Percentiles rank a stretch among this genome's conserved stretches.
These are phyloP conservation scores for Penicillium bialowiezense DNA, from an alignment of 495 filamentous ascomycete genomes.

Conservation along the genomic window DNA sequence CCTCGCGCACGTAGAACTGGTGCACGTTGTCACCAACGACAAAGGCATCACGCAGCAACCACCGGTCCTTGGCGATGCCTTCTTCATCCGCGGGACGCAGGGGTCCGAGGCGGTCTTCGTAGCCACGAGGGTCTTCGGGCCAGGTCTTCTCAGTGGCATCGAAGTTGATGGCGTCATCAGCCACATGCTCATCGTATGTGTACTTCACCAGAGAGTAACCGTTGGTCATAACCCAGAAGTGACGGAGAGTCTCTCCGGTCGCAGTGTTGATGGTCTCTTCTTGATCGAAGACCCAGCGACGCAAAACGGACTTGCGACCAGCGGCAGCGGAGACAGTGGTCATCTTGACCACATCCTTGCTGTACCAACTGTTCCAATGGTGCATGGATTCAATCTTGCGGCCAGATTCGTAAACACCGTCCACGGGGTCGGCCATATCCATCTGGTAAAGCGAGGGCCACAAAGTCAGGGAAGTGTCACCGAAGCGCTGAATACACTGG, in stretches of 20 bases:
- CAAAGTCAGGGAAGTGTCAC: slow-evolving; percentile 53
- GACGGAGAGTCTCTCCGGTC: slow-evolving; percentile 38
- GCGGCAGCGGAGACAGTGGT: slow-evolving; percentile 52
- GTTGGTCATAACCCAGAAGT: slow-evolving; percentile 58
- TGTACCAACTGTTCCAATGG: slow-evolving; percentile 61
- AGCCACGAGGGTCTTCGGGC: slow-evolving; percentile 47
- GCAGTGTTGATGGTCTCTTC: slow-evolving; percentile 44
- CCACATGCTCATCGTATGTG: slow-evolving; percentile 40
- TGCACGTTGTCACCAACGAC: slow-evolving; percentile 47
- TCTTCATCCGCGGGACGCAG: slow-evolving; percentile 44
- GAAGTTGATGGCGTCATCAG: slow-evolving; percentile 50
- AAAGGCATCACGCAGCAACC: slow-evolving; percentile 40
- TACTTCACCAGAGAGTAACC: slow-evolving; percentile 62
- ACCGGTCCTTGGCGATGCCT: slow-evolving; percentile 45
- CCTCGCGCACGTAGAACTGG: slow-evolving; percentile 47
- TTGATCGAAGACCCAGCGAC: slow-evolving; percentile 58
- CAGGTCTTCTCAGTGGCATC: slow-evolving; percentile 61
- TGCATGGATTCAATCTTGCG: slow-evolving; percentile 57
- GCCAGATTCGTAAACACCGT: slow-evolving; percentile 63
- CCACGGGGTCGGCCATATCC: slow-evolving; percentile 57
- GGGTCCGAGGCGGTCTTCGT: slow-evolving; percentile 51
- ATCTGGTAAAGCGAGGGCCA: slow-evolving; percentile 62
- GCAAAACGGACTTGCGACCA: slow-evolving; percentile 58
- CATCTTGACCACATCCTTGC: slow-evolving; percentile 58
- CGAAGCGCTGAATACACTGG: slow-evolving; percentile 59